Conservation (phyloP, 225 moss, liverwort and hornwort genomes). For the Climacium dendroides region DNA sequence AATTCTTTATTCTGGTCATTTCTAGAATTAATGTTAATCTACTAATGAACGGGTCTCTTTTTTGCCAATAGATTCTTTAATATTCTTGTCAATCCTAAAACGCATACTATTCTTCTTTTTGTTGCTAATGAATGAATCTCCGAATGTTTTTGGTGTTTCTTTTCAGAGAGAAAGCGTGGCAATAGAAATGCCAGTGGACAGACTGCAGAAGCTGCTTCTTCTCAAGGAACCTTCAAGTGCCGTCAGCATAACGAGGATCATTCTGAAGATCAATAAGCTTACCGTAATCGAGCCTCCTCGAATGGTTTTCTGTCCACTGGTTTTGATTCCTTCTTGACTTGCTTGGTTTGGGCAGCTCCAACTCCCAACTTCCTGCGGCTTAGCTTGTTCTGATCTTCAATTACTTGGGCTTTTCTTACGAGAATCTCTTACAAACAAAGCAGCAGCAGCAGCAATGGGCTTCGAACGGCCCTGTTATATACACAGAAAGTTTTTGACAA, state of each 20-base stretch:
- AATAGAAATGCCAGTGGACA: conserved; percentile 6
- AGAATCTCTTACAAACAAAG: background rate
- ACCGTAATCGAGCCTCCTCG: background rate
- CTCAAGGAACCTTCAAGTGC: background rate
- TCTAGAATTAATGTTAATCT: too few relatives aligned
- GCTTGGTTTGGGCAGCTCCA: background rate
- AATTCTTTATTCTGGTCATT: too few relatives aligned
- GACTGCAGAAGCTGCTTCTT: conserved; percentile 9
- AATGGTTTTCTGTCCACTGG: background rate
- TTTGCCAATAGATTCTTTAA: too few relatives aligned
- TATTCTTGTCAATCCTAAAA: background rate
- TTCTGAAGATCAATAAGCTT: background rate
- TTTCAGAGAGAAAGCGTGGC: conserved; percentile 34
- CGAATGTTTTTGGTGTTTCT: background rate
- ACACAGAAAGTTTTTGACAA: background rate
- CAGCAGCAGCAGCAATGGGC: background rate
- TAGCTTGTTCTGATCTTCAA: background rate
- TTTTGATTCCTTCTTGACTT: background rate
- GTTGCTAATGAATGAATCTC: background rate
- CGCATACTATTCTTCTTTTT: background rate
- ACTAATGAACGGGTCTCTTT: too few relatives aligned
- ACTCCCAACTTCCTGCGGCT: background rate
- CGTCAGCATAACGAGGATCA: background rate
- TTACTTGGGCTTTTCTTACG: background rate
- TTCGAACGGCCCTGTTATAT: background rate